Percentiles rank a stretch among this genome's conserved stretches.
phyloP scores from a whole-genome alignment of 2,329 filamentous ascomycete species.

The Aspergillus caelatus region DNA sequence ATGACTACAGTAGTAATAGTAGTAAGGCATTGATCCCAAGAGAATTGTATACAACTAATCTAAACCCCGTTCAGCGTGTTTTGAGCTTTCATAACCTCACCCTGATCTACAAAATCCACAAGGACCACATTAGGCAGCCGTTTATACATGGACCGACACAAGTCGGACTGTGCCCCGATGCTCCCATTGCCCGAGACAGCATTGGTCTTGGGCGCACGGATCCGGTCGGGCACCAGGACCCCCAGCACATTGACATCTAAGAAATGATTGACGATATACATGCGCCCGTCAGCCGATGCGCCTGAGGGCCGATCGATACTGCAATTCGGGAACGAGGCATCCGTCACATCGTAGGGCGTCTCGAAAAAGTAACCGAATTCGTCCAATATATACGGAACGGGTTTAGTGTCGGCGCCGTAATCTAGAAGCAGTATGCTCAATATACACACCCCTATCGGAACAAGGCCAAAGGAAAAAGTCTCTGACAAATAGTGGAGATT shows the following conservation, averaged over 20 bases:
- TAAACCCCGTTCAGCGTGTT: conserved; percentile 42
- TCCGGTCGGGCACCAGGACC: conserved; percentile 47
- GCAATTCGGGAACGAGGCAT: conserved; percentile 46
- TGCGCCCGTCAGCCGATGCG: conserved; percentile 41
- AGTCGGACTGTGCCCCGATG: conserved; percentile 45
- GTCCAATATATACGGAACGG: conserved; percentile 47
- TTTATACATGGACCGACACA: conserved; percentile 43
- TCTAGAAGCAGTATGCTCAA: conserved; percentile 30
- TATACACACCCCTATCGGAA: not conserved
- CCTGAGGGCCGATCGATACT: conserved; percentile 47
- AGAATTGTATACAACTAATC: not conserved
- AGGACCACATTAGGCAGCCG: conserved; percentile 48
- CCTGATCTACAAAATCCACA: conserved; percentile 50
- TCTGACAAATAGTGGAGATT: not conserved
- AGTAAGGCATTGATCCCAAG: not conserved
- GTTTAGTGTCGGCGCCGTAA: conserved; percentile 41
- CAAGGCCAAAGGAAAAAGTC: not conserved
- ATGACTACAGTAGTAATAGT: not conserved
- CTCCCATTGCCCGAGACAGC: conserved; percentile 45
- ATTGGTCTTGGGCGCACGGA: conserved; percentile 45
- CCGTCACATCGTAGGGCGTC: conserved; percentile 47
- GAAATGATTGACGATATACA: conserved; percentile 55
- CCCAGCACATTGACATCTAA: conserved; percentile 47
- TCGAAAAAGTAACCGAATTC: conserved; percentile 52
- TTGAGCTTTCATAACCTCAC: conserved; percentile 47